Percentiles rank a stretch among this genome's conserved stretches.
phyloP scores from a whole-genome alignment of 1,284 basidiomycete genomes.

The Boletellus sp. region DNA sequence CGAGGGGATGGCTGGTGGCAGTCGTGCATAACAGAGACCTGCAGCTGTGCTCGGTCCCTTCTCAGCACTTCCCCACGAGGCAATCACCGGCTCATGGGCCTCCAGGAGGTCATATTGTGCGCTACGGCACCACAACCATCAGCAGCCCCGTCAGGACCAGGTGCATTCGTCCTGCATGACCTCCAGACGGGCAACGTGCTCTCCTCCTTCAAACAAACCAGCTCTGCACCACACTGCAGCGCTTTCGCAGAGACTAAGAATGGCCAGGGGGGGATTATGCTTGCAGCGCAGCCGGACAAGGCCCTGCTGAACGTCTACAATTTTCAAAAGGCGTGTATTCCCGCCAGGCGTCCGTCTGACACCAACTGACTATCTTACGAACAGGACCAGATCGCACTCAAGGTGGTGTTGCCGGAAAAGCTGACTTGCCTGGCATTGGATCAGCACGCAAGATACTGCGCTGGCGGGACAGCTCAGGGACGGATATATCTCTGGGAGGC shows the following conservation, averaged over 20 bases:
- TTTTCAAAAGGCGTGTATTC: conserved; percentile 68
- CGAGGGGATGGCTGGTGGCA: background rate
- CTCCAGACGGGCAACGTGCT: conserved; percentile 65
- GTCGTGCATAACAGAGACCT: background rate
- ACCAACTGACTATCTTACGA: conserved; percentile 3
- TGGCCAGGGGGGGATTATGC: conserved; percentile 70
- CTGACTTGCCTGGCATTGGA: conserved; percentile 78
- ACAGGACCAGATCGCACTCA: conserved; percentile 84
- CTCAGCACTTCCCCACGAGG: conserved; percentile 5
- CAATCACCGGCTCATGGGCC: conserved; percentile 41
- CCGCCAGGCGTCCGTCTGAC: conserved; percentile 1
- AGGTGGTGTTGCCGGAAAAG: conserved; percentile 88
- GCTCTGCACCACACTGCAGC: conserved; percentile 53
- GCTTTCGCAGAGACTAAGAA: conserved; percentile 59
- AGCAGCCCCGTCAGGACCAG: conserved; percentile 29
- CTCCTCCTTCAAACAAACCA: conserved; percentile 75
- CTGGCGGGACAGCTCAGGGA: conserved; percentile 84
- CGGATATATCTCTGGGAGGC: conserved; percentile 95
- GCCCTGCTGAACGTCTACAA: conserved; percentile 76
- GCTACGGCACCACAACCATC: conserved; percentile 51
- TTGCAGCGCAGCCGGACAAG: conserved; percentile 77
- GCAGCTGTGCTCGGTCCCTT: conserved; percentile 19
- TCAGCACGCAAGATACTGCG: conserved; percentile 71
- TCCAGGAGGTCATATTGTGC: conserved; percentile 68
- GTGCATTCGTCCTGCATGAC: conserved; percentile 66